Percentiles rank a stretch among this genome's conserved stretches.
Evolutionary conservation across 2,329 filamentous ascomycete species (phyloP).

Genomic region (Pseudocercospora macadamiae): DNA sequence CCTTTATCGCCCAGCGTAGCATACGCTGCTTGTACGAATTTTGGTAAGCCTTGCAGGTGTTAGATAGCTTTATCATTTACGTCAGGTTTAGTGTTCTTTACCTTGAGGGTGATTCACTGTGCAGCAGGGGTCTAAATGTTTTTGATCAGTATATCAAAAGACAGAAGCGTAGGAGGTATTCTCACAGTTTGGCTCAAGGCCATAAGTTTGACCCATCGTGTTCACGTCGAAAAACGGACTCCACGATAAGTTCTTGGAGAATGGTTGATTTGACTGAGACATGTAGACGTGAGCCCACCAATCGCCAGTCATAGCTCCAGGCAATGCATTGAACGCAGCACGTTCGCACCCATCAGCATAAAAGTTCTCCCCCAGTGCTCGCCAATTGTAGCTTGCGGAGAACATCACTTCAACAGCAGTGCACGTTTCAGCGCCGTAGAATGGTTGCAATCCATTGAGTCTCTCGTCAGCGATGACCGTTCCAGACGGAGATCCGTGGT

Average conservation of each 20-base stretch:
- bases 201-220: constrained; percentile 51
- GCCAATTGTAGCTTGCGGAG: constrained; percentile 55
- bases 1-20: constrained; percentile 47
- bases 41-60: too few relatives aligned
- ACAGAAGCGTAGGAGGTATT: neutral
- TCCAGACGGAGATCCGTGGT: constrained; percentile 54
- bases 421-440: constrained; percentile 52
- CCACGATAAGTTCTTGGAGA: constrained; percentile 46
- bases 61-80: too few relatives aligned
- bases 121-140: constrained; percentile 54
- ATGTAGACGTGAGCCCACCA: constrained; percentile 63
- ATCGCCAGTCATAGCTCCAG: constrained; percentile 54
- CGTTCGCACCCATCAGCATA: constrained; percentile 58
- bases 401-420: constrained; percentile 57
- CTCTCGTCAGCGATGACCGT: constrained; percentile 56
- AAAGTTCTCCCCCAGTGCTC: constrained; percentile 48
- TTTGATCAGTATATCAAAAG: neutral
- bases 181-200: constrained; percentile 53
- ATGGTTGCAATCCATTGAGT: constrained; percentile 49
- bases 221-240: constrained; percentile 57
- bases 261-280: constrained; percentile 57
- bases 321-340: constrained; percentile 59
- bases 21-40: constrained; percentile 56
- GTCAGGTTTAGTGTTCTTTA: too few relatives aligned
- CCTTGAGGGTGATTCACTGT: constrained; percentile 63